Base-by-base conservation (phyloP, 164 flowering plant genomes). In the Vitis cinerea region DNA sequence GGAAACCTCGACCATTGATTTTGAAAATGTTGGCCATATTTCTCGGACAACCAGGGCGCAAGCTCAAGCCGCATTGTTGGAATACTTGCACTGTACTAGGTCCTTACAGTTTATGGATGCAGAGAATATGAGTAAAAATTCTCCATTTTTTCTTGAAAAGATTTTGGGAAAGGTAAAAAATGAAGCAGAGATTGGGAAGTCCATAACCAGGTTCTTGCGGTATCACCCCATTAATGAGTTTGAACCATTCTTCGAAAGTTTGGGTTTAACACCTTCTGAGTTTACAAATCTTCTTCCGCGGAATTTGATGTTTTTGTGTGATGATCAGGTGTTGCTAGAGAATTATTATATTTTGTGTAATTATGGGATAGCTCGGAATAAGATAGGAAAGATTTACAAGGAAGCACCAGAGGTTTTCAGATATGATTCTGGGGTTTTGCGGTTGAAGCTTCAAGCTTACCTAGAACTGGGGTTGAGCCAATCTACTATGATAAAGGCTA, bases 171-270 rank as follows among this genome's bases (percentile, higher is more conserved):
- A 62, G 17, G 79, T 84, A 31, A 73, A 75, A 10, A 50, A 50
- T 57, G 81, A 73, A 27, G 63, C 31, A n/a, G 87, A 83, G 29
- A 31, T 80, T n/a, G 72, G 72, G 57, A 37, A 61, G 19, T 82
- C 86, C 0, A 10, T 88, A n/a, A 2, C 83, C 13, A 79, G 89
- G n/a, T 85, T 79, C 63, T 72, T 93, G 68, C 79, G 90, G 15
- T 88, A 85, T 73, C 85, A 89, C 64, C 98, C 97, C 5, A 83
- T 90, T 63, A 90, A 93, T 78, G 98, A 90, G 59, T 90, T 85
- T 65, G 98, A 93, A 70, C 94, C 97, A 0, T 91, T 93, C 79
- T 87, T 93, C 60, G 98, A 93, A 83, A 91, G 98, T 72, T 67
- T 87, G 53, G 97, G 98, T 50, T 67, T 93, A 83, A 71, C 79